Percentiles rank a stretch among this genome's conserved stretches.
Conservation (phyloP, 257 asterid species). For the Solanum piurae region DNA sequence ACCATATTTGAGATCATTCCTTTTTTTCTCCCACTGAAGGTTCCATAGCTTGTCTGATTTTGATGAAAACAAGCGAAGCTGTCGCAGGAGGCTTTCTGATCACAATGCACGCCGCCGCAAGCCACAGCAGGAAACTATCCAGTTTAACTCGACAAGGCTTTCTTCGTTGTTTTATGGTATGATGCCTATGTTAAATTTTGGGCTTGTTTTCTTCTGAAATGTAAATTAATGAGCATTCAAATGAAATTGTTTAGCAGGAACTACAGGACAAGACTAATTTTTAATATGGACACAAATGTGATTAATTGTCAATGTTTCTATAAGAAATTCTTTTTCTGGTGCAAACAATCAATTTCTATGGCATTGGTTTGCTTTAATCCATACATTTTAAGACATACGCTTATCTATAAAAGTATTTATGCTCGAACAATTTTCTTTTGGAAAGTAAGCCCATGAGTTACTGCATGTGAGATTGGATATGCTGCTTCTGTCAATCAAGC, state of each 20-base stretch:
- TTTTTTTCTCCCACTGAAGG: slow-evolving; percentile 25
- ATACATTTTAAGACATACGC: not conserved
- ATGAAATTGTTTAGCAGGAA: not conserved
- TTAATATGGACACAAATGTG: not conserved
- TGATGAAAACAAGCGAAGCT: slow-evolving; percentile 87
- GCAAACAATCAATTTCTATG: not conserved
- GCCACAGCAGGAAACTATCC: slow-evolving; percentile 62
- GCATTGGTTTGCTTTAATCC: not conserved
- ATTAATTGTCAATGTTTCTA: not conserved
- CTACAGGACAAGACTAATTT: not conserved
- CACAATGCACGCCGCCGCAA: slow-evolving; percentile 95
- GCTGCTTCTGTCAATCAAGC: not conserved
- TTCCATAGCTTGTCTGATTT: slow-evolving; percentile 78
- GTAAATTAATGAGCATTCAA: not conserved
- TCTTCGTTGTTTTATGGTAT: slow-evolving; percentile 59
- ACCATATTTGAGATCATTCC: not conserved
- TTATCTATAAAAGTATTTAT: not conserved
- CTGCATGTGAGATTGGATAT: not conserved
- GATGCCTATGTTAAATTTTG: not conserved
- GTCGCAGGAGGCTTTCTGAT: slow-evolving; percentile 79
- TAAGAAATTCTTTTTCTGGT: not conserved
- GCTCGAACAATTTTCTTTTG: not conserved
- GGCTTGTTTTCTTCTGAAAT: not conserved
- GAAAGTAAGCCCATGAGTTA: not conserved
- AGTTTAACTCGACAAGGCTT: slow-evolving; percentile 44